phyloP scores from a whole-genome alignment of 2,329 filamentous ascomycete species.

The Sordariomycetes sp. region DNA sequence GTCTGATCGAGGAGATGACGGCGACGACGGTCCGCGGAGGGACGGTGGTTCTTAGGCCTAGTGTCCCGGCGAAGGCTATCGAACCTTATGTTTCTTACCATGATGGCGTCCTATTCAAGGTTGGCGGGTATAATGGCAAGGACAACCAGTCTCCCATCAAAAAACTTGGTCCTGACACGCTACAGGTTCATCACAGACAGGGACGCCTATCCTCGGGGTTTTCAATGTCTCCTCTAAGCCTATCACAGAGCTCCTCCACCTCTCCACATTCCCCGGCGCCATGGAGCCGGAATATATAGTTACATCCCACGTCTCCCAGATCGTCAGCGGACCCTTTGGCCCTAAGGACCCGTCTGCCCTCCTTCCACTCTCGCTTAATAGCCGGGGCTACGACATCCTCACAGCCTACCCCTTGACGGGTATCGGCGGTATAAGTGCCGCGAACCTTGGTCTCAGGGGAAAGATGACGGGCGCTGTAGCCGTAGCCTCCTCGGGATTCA shows the following conservation, averaged over 20 bases:
- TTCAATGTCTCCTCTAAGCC: slow-evolving; percentile 64
- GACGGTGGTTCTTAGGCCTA: slow-evolving; percentile 72
- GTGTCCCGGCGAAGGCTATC: slow-evolving; percentile 56
- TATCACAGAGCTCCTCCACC: slow-evolving; percentile 54
- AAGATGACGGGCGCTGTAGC: slow-evolving; percentile 89
- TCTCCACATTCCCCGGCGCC: slow-evolving; percentile 63
- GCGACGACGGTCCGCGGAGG: slow-evolving; percentile 57
- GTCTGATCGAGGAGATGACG: slow-evolving; percentile 69
- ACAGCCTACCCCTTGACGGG: slow-evolving; percentile 54
- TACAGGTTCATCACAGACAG: slow-evolving; percentile 40
- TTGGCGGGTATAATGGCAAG: slow-evolving; percentile 64
- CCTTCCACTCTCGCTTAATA: slow-evolving; percentile 47
- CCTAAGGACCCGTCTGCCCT: slow-evolving; percentile 30
- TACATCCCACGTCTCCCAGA: slow-evolving; percentile 55
- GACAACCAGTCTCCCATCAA: background rate
- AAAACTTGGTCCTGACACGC: slow-evolving; percentile 3
- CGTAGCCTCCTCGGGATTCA: slow-evolving; percentile 48
- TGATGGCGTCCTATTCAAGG: slow-evolving; percentile 59
- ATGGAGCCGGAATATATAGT: slow-evolving; percentile 52
- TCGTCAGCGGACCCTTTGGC: slow-evolving; percentile 39
- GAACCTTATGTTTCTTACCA: slow-evolving; percentile 66
- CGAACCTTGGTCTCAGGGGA: slow-evolving; percentile 63
- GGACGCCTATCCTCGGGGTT: slow-evolving; percentile 65
- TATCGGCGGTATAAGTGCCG: slow-evolving; percentile 26
- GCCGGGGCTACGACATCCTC: slow-evolving; percentile 68